Evolutionary conservation across 306 rosid species (phyloP).

Genomic region (Cyclanthera cordifolia): DNA sequence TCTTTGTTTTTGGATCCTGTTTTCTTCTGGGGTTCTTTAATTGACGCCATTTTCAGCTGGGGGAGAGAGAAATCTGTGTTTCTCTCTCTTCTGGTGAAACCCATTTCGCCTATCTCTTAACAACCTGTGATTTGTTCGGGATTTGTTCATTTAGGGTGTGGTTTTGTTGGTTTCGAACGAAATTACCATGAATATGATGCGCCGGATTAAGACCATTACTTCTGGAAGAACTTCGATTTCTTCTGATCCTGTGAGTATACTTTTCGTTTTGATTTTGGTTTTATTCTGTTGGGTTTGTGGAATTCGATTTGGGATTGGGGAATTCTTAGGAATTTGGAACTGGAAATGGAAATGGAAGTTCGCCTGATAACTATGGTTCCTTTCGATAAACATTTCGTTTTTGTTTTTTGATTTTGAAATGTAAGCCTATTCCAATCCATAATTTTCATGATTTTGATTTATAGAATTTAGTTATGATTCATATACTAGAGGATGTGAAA

Average conservation of each 20-base stretch:
- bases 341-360: too few relatives aligned
- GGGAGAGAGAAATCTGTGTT: constrained; percentile 31
- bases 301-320: not conserved
- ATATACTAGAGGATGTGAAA: too few relatives aligned
- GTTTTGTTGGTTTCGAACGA: constrained; percentile 10
- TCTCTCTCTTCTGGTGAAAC: constrained; percentile 39
- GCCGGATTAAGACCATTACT: constrained; percentile 94
- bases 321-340: not conserved
- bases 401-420: too few relatives aligned
- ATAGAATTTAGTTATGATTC: too few relatives aligned
- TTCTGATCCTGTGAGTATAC: constrained; percentile 68
- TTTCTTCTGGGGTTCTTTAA: constrained; percentile 18
- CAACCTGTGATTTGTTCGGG: not conserved
- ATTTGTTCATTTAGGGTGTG: not conserved
- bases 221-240: constrained; percentile 86
- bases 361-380: too few relatives aligned
- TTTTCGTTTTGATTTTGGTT: not conserved
- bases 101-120: not conserved
- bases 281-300: not conserved
- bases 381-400: too few relatives aligned
- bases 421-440: too few relatives aligned
- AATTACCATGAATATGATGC: constrained; percentile 74
- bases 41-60: constrained; percentile 7
- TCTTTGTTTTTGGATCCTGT: not conserved
- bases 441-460: too few relatives aligned